Conservation (phyloP, 768 basidiomycete species). For the Amanita inopinata region DNA sequence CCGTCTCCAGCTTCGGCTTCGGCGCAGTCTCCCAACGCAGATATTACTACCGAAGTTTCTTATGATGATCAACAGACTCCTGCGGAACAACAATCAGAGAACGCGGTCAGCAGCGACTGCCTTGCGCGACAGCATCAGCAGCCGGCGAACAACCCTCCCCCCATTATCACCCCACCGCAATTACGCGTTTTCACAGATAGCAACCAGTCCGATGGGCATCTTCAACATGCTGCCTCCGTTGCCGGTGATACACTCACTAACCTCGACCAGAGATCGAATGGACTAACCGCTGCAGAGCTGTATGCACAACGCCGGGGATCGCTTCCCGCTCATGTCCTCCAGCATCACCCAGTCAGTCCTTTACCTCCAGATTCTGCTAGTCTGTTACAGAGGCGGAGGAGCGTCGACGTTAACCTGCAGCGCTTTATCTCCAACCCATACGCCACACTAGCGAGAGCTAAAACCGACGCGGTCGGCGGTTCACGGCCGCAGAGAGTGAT, state of each 20-base stretch:
- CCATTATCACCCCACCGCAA: slow-evolving; percentile 25
- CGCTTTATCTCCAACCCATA: slow-evolving; percentile 42
- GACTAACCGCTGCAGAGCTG: slow-evolving; percentile 16
- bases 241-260: not conserved
- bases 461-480: slow-evolving; percentile 37
- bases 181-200: slow-evolving; percentile 30
- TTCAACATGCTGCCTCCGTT: slow-evolving; percentile 3
- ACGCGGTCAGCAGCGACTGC: not conserved
- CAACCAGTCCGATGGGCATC: slow-evolving; percentile 17
- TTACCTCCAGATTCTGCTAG: slow-evolving; percentile 29
- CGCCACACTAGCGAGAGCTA: slow-evolving; percentile 40
- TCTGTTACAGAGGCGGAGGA: slow-evolving; percentile 30
- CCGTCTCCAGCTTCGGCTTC: not conserved
- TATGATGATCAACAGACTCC: not conserved
- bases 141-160: slow-evolving; percentile 9
- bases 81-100: slow-evolving; percentile 4
- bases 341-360: slow-evolving; percentile 19
- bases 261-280: not conserved
- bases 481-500: slow-evolving; percentile 24
- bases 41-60: slow-evolving; percentile 3
- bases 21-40: slow-evolving; percentile 10
- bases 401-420: slow-evolving; percentile 38
- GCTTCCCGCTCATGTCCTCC: slow-evolving; percentile 36
- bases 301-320: slow-evolving; percentile 42
- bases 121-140: not conserved